Evolutionary conservation across 1,139 yeast species (phyloP), one percentile per base, ranked within the genome.

Genomic region (Kodamaea alishanica): DNA sequence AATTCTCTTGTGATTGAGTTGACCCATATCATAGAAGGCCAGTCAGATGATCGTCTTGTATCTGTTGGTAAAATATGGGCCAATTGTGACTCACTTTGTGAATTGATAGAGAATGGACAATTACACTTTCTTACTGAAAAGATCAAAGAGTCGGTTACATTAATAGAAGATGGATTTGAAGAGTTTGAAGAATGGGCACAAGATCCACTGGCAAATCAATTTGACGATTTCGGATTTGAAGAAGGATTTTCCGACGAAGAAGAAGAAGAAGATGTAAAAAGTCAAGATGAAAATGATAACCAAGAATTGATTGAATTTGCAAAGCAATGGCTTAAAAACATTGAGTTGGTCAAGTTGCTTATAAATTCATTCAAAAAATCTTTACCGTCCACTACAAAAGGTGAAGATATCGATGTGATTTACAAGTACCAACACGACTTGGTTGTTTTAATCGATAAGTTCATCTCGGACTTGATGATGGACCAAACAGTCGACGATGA

Each of bases 41-140:
- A 38, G n/a, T 42, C 38, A 2, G 38, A 37, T 15, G 42, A 38
- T 5, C 67, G 88, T 51, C 60, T 84, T 28, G 61, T 78, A 1
- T 67, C 78, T 0, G 77, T 83, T 20, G 92, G 87, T 20, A 73
- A 73, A 50, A 63, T 83, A 8, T 84, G 90, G 90, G 67, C 77
- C 9, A 56, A 64, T 30, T 79, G 86, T 54, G 84, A 79, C 43
- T 49, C 52, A 0, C 40, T 81, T 8, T 54, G 58, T 6, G 54
- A 58, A 3, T 51, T 75, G 15, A 52, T 76, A 5, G 60, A 63
- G 8, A 63, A 56, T 20, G 87, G 87, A 0, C 70, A 74, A 33
- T 48, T 77, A 22, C 82, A 79, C 4, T 54, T 77, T 2, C 59
- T 83, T 37, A 70, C 71, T 15, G 51, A 49, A 26, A 72, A 70